Percentiles rank a stretch among this genome's conserved stretches.
Conservation (phyloP, 192 early-diverging fungal species). For the Rhizophagus sp. region DNA sequence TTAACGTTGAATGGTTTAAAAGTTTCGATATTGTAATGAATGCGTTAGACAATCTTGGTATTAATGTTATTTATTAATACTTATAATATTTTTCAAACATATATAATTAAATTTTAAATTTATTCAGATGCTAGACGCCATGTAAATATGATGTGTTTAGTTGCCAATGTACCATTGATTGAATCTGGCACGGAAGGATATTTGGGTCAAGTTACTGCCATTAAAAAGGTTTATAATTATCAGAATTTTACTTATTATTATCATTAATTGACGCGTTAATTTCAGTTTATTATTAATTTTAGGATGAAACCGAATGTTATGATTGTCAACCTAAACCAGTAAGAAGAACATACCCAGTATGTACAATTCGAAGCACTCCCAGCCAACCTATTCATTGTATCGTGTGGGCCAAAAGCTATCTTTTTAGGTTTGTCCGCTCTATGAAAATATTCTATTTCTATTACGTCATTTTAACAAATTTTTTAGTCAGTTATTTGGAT, state of each 20-base stretch:
- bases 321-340: slow-evolving; percentile 89
- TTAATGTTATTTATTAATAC: not conserved
- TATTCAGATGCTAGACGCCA: slow-evolving; percentile 81
- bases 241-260: not conserved
- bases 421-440: slow-evolving; percentile 64
- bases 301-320: slow-evolving; percentile 81
- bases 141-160: slow-evolving; percentile 96
- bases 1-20: slow-evolving; percentile 85
- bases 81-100: not conserved
- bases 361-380: slow-evolving; percentile 97
- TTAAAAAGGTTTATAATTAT: slow-evolving; percentile 60
- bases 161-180: slow-evolving; percentile 86
- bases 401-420: slow-evolving; percentile 98
- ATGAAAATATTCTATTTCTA: not conserved
- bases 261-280: not conserved
- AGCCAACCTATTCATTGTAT: slow-evolving; percentile 95
- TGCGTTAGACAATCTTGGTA: slow-evolving; percentile 95
- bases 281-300: not conserved
- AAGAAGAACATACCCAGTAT: slow-evolving; percentile 90
- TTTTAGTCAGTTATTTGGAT: slow-evolving; percentile 75
- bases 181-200: slow-evolving; percentile 98
- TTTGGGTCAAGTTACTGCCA: slow-evolving; percentile 87
- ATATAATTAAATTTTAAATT: not conserved
- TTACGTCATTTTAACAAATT: not conserved
- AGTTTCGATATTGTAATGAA: slow-evolving; percentile 92